Base-by-base conservation (phyloP, 352 stramenopile species). In the Aphanomyces stellatus region DNA sequence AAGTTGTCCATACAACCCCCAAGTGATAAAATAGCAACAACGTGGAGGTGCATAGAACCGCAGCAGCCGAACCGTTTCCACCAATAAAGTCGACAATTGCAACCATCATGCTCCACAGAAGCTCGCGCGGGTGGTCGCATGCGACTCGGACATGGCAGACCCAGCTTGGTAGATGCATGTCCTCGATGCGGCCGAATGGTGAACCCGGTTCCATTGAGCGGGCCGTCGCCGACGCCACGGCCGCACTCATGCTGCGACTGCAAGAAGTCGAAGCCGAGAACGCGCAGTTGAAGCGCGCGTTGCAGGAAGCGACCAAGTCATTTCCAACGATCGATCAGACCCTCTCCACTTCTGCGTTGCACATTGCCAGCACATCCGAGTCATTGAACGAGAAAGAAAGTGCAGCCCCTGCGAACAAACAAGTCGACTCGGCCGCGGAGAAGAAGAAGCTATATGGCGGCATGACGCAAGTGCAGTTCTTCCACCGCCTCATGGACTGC, bases 161-260 rank as follows among this genome's bases (percentile, higher is more conserved):
- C 22, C 19, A 34, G 25, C 13, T 24, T 15, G 22, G 17, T 4
- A 7, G 49, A 57, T 35, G 37, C 30, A 62, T 62, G 25, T 22
- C 49, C 2, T 46, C 30, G 6, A 27, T 67, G 25, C 60, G 57
- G 17, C 19, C 42, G 10, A 67, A 60, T 42, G 22, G 33, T 4
- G 25, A 22, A 22, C 17, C 34, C 8, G 27, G 37, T 24, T 37
- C 48, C 7, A 51, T 67, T 46, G 60, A 67, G 27, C 31, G 30
- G 27, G 60, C 60, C 24, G 60, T 67, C 31, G 40, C 60, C 2
- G 37, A 67, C 31, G 60, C 60, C 2, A 67, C 60, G 3, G 60
- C 60, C 7, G 25, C 42, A 22, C 35, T 67, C 5, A 40, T 28
- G 33, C 8, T 19, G 30, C 60, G 42, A 25, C 33, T 67, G 22